Evolutionary conservation across 179 eudicot species (phyloP).

Genomic region (Vitellaria paradoxa): DNA sequence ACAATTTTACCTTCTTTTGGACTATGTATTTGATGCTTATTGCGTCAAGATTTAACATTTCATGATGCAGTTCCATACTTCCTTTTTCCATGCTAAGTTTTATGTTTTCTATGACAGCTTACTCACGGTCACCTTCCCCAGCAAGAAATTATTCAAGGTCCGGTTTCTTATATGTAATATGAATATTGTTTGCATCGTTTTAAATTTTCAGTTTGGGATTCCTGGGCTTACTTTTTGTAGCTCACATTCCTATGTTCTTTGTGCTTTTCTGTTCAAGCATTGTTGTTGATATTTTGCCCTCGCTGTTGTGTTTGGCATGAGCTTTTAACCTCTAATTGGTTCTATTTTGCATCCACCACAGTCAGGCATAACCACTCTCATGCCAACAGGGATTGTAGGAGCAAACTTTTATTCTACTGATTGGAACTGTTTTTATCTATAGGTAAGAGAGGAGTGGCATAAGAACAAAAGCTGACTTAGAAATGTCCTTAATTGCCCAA

Average conservation of each 20-base stretch:
- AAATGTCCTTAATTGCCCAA: too few species aligned
- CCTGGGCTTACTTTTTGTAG: background rate
- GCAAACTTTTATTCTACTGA: too few species aligned
- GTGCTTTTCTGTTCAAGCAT: background rate
- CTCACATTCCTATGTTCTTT: background rate
- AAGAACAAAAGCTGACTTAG: too few species aligned
- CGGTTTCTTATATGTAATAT: slow-evolving; percentile 13
- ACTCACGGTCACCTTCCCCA: slow-evolving; percentile 50
- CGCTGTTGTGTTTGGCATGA: too few species aligned
- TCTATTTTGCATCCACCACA: too few species aligned
- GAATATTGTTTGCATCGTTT: background rate
- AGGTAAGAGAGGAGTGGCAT: too few species aligned
- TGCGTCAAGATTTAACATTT: too few species aligned
- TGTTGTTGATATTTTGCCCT: background rate
- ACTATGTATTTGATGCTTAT: too few species aligned
- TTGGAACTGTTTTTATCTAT: too few species aligned
- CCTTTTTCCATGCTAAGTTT: background rate
- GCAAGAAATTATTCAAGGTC: slow-evolving; percentile 45
- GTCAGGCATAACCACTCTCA: too few species aligned
- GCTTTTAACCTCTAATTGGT: too few species aligned
- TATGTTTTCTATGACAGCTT: slow-evolving; percentile 32
- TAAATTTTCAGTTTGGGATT: background rate
- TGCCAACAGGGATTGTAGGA: too few species aligned
- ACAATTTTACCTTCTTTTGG: background rate
- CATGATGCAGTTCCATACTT: background rate